A percentile compares a stretch with the other conserved stretches of the same genome.
These are phyloP conservation scores for Bacidia rubella DNA, from an alignment of 495 filamentous ascomycete species.

Conservation along the genomic window DNA sequence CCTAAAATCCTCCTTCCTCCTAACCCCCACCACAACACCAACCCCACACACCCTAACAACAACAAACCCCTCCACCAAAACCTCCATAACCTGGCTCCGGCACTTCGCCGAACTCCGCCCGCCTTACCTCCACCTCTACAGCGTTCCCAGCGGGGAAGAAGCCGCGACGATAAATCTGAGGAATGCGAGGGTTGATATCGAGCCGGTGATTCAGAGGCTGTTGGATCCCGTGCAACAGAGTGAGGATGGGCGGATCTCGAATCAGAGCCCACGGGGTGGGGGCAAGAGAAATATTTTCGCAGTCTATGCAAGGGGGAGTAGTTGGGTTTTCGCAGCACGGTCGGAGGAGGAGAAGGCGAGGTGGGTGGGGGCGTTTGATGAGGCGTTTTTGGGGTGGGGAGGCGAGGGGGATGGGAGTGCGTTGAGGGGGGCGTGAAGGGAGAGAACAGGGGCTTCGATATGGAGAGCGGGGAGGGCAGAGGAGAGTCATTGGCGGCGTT, in stretches of 20 bases:
- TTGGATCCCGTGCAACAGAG: conserved; percentile 34
- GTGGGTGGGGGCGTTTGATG: conserved; percentile 50
- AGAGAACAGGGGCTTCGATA: too few species aligned
- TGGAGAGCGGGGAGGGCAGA: too few species aligned
- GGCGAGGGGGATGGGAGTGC: not conserved
- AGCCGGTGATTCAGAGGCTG: conserved; percentile 71
- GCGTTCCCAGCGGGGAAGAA: conserved; percentile 73
- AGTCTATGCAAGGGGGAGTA: conserved; percentile 83
- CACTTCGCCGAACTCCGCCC: conserved; percentile 86
- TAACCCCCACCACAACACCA: not conserved
- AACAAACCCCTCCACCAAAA: conserved; percentile 3
- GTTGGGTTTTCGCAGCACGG: conserved; percentile 82
- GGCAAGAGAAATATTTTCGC: conserved; percentile 61
- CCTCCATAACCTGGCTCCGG: conserved; percentile 50
- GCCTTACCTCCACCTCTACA: conserved; percentile 85
- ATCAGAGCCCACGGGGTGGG: conserved; percentile 19
- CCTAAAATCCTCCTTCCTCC: conserved; percentile 11
- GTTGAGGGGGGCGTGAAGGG: not conserved
- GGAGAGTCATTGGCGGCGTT: too few species aligned
- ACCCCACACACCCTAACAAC: not conserved
- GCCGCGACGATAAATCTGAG: conserved; percentile 74
- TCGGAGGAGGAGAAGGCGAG: conserved; percentile 83
- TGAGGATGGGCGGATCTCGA: conserved; percentile 20
- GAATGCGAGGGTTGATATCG: conserved; percentile 73
- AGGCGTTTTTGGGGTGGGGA: conserved; percentile 10